Evolutionary conservation across 768 basidiomycete species (phyloP).

Genomic region (Porphyrellus cyaneotinctus): DNA sequence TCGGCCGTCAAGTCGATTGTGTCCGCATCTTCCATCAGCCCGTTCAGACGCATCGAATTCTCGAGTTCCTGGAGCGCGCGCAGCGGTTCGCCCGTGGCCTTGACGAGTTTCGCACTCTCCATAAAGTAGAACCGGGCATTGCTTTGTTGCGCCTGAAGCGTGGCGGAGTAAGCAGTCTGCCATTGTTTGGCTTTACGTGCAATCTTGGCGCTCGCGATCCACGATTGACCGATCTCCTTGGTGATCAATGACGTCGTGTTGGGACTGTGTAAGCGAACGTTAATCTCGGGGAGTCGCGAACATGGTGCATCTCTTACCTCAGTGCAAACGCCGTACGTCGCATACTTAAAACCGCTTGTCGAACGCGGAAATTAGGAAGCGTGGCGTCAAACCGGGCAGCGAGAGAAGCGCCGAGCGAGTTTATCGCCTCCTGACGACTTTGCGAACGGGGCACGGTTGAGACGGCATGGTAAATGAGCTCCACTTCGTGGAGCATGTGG

Average conservation of each 20-base stretch:
- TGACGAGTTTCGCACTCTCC: constrained; percentile 84
- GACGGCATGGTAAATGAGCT: constrained; percentile 53
- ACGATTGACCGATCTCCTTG: constrained; percentile 72
- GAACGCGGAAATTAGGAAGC: constrained; percentile 81
- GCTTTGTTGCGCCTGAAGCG: constrained; percentile 80
- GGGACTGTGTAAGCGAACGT: constrained; percentile 8
- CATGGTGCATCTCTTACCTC: constrained; percentile 42
- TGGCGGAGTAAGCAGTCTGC: constrained; percentile 96
- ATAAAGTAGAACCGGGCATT: constrained; percentile 75
- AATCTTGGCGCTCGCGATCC: constrained; percentile 93
- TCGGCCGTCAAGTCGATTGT: constrained; percentile 54
- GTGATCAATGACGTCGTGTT: constrained; percentile 37
- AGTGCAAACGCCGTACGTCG: constrained; percentile 78
- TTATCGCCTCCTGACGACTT: constrained; percentile 40
- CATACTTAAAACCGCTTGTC: constrained; percentile 88
- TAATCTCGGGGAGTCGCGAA: constrained; percentile 1
- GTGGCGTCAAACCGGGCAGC: constrained; percentile 68
- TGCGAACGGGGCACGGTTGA: constrained; percentile 40
- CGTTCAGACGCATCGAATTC: constrained; percentile 55
- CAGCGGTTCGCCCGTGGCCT: constrained; percentile 72
- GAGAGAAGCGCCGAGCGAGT: constrained; percentile 38
- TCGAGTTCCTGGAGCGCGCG: constrained; percentile 87
- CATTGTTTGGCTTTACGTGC: constrained; percentile 93
- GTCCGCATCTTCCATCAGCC: constrained; percentile 43
- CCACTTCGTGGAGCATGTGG: constrained; percentile 83